Base-by-base conservation (phyloP, 805 yeast species). In the Yarrowia porcina region DNA sequence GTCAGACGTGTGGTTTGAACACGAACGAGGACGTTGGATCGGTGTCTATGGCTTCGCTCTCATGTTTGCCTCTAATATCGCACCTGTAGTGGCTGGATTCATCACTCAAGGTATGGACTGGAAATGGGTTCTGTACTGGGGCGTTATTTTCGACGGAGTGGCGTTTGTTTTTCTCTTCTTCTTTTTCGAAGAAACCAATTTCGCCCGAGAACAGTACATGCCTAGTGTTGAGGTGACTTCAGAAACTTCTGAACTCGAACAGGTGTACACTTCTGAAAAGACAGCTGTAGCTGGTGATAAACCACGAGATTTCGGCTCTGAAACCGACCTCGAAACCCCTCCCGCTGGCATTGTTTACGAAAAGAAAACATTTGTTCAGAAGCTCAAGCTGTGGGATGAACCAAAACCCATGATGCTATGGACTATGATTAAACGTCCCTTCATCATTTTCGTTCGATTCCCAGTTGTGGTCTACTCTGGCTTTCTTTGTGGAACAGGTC, bases 31-130 rank as follows among this genome's bases (percentile, higher is more conserved):
- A 59, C 77, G 85, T 21, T 84, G 83, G 12, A 79, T 90, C 72
- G 89, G 94, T 0, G 77, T 85, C 12, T 90, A 89, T 74, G 88
- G 88, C 65, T 70, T 88, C 74, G 85, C 89, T 18, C 85, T 90
- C 30, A 39, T 56, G 49, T 56, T 56, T 56, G 61, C 49, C 1
- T 56, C 61, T 8, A 39, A 39, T 12, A 56, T 56, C 12, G 61
- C 49, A 2, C 61, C 61, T 28, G 39, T 56, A 17, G 47, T 56
- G 7, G 61, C 49, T 18, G 61, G 61, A 1, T 41, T 56, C 38
- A 56, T 56, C n/a, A 27, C 63, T 21, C 61, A 45, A 36, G 63
- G 63, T n/a, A 28, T 30, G 39, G 18, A 23, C 27, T 64, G 66
- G 66, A 52, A 63, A 33, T 64, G 66, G 66, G 57, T 52, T 15